phyloP scores from a whole-genome alignment of 2,329 filamentous ascomycete genomes.

The Sclerotinia subarctica region DNA sequence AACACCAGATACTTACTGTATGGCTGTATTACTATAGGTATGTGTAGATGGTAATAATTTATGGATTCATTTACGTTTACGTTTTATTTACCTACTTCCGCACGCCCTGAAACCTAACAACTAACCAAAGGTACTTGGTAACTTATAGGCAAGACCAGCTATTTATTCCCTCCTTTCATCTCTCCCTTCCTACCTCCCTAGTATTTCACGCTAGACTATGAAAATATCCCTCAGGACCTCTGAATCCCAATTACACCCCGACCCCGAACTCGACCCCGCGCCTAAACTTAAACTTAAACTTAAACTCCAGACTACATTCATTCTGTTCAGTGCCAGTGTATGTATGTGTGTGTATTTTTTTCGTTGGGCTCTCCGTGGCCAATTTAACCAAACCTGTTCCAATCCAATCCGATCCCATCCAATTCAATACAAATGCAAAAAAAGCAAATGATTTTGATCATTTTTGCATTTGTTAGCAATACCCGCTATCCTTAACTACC shows the following conservation, averaged over 20 bases:
- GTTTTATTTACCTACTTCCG: no score
- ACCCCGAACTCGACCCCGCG: background rate
- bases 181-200: background rate
- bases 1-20: no score
- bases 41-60: background rate
- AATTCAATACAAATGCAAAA: conserved; percentile 11
- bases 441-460: background rate
- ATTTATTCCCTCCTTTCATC: background rate
- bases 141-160: no score
- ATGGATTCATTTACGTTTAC: no score
- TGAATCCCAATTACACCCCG: background rate
- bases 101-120: background rate
- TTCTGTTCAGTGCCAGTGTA: background rate
- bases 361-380: no score
- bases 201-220: background rate
- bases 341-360: no score
- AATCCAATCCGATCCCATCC: background rate
- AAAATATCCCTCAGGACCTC: background rate
- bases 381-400: no score
- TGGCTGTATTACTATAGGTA: background rate
- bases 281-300: background rate
- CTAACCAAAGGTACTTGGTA: no score
- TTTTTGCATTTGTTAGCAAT: conserved; percentile 1
- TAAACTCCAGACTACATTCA: background rate
- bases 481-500: conserved; percentile 1